These are phyloP conservation scores for Xylogone sp. DNA, from an alignment of 2,329 filamentous ascomycete species.

Conservation along the genomic window DNA sequence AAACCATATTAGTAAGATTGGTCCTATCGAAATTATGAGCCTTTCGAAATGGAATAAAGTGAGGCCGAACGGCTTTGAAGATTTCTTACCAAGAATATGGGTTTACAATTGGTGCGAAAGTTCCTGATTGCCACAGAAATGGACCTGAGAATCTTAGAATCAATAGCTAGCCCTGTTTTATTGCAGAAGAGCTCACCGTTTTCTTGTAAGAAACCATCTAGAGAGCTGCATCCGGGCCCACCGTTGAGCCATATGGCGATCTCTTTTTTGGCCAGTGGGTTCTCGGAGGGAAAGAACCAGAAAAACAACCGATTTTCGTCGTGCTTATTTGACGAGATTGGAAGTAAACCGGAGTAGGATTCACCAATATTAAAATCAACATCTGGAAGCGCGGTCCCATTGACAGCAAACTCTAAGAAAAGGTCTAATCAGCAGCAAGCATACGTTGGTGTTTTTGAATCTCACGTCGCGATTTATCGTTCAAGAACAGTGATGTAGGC, in stretches of 20 bases:
- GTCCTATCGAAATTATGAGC: neutral
- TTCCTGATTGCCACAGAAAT: slow-evolving; percentile 24
- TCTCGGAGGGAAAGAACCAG: slow-evolving; percentile 52
- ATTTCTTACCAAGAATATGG: slow-evolving; percentile 19
- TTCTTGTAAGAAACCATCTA: slow-evolving; percentile 80
- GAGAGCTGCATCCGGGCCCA: slow-evolving; percentile 89
- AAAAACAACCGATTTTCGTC: slow-evolving; percentile 46
- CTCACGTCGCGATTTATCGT: slow-evolving; percentile 14
- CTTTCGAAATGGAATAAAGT: neutral
- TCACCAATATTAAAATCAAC: slow-evolving; percentile 27
- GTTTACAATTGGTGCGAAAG: slow-evolving; percentile 20
- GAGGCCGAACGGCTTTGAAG: neutral
- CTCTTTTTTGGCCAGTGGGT: slow-evolving; percentile 42
- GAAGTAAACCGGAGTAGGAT: slow-evolving; percentile 37
- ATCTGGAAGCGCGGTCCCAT: slow-evolving; percentile 23
- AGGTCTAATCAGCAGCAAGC: neutral
- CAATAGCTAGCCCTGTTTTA: neutral
- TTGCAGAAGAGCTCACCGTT: slow-evolving; percentile 9
- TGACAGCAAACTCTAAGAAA: slow-evolving; percentile 22
- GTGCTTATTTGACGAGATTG: slow-evolving; percentile 45
- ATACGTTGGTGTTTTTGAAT: neutral
- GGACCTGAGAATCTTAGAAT: slow-evolving; percentile 9
- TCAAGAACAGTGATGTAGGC: slow-evolving; percentile 14
- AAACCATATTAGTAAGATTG: slow-evolving; percentile 25
- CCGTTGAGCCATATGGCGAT: slow-evolving; percentile 82